phyloP scores from a whole-genome alignment of 176 grass and related monocot genomes.

The Juncus effusus region DNA sequence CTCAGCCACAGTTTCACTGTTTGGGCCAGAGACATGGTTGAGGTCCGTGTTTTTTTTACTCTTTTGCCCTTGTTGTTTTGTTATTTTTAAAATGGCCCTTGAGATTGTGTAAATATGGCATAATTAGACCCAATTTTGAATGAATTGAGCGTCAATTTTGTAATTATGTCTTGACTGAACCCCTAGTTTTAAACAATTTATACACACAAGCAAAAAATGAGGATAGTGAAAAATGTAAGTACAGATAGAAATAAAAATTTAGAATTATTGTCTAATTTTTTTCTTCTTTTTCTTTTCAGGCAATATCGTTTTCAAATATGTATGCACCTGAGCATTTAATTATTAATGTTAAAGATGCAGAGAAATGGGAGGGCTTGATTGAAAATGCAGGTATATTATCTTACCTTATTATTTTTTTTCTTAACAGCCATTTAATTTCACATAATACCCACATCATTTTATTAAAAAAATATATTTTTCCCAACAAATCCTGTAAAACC shows the following conservation, averaged over 20 bases:
- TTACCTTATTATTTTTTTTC: neutral
- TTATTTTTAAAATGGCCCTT: too few relatives aligned
- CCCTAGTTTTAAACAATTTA: too few relatives aligned
- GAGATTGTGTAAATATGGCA: neutral
- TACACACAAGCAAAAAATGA: too few relatives aligned
- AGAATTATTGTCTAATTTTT: slow-evolving; percentile 8
- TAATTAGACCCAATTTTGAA: neutral
- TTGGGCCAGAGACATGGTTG: slow-evolving; percentile 70
- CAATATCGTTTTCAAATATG: slow-evolving; percentile 82
- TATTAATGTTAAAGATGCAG: slow-evolving; percentile 77
- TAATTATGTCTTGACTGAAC: too few relatives aligned
- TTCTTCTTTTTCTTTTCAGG: slow-evolving; percentile 32
- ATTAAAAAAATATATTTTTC: too few relatives aligned
- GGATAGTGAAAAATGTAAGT: too few relatives aligned
- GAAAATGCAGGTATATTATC: slow-evolving; percentile 71
- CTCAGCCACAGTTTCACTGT: slow-evolving; percentile 90
- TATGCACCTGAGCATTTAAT: slow-evolving; percentile 99
- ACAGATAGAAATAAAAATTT: too few relatives aligned
- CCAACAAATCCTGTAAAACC: too few relatives aligned
- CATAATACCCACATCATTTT: neutral
- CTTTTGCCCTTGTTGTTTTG: too few relatives aligned
- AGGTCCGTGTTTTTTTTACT: slow-evolving; percentile 46
- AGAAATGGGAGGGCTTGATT: slow-evolving; percentile 74
- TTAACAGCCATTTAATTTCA: neutral
- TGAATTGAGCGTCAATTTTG: neutral